phyloP scores from a whole-genome alignment of 352 stramenopile species.

The Globisporangium radiosum region DNA sequence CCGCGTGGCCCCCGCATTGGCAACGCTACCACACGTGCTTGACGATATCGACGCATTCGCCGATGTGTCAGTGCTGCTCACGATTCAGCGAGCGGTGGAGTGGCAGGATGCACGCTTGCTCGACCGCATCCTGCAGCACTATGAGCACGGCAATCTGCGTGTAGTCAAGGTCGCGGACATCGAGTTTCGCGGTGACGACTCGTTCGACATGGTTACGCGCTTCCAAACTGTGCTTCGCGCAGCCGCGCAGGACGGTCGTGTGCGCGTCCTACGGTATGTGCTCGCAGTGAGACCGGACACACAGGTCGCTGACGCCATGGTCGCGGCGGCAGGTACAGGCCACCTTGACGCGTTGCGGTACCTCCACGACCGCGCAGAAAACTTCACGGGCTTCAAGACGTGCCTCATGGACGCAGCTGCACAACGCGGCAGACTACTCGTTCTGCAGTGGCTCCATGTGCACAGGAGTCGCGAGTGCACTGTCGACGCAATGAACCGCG shows the following conservation, averaged over 20 bases:
- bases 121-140: conserved; percentile 6
- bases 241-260: background rate
- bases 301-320: conserved; percentile 2
- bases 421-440: background rate
- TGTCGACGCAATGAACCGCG: conserved; percentile 6
- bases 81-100: conserved; percentile 1
- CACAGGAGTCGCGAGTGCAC: conserved; percentile 3
- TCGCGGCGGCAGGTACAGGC: background rate
- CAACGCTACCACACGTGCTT: background rate
- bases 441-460: conserved; percentile 4
- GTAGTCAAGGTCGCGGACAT: conserved; percentile 5
- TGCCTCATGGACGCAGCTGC: conserved; percentile 5
- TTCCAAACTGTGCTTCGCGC: background rate
- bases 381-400: conserved; percentile 1
- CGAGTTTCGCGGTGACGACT: conserved; percentile 8
- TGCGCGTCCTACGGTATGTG: conserved; percentile 1
- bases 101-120: background rate
- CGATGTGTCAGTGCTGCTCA: background rate
- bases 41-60: conserved; percentile 4
- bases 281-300: conserved; percentile 1
- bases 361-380: conserved; percentile 3
- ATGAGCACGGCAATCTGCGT: background rate
- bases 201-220: background rate
- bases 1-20: background rate
- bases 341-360: background rate